These are phyloP conservation scores for Syzygium oleosum DNA, from an alignment of 345 rosid genomes.

Conservation along the genomic window DNA sequence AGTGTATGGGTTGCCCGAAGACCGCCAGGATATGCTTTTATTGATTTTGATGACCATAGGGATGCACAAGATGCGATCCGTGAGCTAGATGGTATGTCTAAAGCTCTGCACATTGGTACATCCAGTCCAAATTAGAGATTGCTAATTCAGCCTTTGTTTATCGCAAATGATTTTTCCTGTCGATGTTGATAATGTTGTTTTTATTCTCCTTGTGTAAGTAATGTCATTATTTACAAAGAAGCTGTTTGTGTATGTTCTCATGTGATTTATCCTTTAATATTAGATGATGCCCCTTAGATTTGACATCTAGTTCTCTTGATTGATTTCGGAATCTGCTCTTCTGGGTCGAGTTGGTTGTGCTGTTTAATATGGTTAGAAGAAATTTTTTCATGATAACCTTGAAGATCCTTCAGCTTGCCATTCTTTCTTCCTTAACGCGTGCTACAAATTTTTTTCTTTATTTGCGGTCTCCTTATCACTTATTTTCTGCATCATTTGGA, in stretches of 20 bases:
- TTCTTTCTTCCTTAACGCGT: not conserved
- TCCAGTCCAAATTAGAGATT: not conserved
- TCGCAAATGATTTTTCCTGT: not conserved
- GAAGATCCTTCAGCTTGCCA: not conserved
- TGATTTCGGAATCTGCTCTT: not conserved
- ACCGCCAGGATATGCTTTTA: not conserved
- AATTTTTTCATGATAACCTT: not conserved
- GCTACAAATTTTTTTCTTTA: not conserved
- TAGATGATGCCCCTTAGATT: not conserved
- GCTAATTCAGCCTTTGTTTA: not conserved
- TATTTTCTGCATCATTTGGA: not conserved
- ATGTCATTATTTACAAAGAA: not conserved
- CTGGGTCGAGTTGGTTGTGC: not conserved
- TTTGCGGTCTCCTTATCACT: not conserved
- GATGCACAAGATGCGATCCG: slow-evolving; percentile 2
- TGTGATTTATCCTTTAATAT: not conserved
- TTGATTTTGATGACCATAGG: slow-evolving; percentile 3
- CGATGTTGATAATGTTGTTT: not conserved
- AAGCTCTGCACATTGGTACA: not conserved
- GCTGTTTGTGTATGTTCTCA: not conserved
- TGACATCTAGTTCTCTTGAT: not conserved
- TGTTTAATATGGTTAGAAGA: not conserved
- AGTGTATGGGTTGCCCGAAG: not conserved
- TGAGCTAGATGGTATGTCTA: slow-evolving; percentile 1
- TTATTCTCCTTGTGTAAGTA: not conserved